Evolutionary conservation across 2,329 filamentous ascomycete genomes (phyloP).

Genomic region (Neurospora sp.): DNA sequence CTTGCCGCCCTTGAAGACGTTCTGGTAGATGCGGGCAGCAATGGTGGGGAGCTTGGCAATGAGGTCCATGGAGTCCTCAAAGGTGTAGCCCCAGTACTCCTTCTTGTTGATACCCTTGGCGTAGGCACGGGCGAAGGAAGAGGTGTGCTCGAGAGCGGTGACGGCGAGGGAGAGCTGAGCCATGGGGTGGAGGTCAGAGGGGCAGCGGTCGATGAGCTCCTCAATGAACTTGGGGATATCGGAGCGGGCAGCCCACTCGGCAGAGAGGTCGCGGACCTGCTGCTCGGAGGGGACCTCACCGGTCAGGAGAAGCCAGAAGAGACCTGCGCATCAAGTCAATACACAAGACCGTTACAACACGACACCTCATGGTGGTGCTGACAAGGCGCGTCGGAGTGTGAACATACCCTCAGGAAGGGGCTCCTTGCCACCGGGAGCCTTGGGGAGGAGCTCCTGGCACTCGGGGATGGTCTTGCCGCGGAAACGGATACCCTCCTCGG

Average conservation of each 20-base stretch:
- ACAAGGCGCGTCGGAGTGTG: background rate
- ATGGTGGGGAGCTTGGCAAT: conserved; percentile 99
- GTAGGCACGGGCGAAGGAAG: conserved; percentile 95
- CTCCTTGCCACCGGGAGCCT: conserved; percentile 92
- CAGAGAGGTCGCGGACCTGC: conserved; percentile 95
- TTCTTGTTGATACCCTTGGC: conserved; percentile 99
- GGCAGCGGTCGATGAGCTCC: conserved; percentile 99
- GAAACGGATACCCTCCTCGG: conserved; percentile 99
- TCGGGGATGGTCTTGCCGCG: conserved; percentile 98
- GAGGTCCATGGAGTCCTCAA: conserved; percentile 99
- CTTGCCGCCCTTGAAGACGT: conserved; percentile 99
- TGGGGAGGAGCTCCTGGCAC: conserved; percentile 94
- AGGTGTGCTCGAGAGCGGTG: conserved; percentile 96
- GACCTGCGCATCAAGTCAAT: conserved; percentile 43
- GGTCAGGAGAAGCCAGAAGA: conserved; percentile 99
- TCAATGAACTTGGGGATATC: conserved; percentile 96
- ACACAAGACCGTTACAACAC: background rate
- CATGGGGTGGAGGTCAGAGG: conserved; percentile 98
- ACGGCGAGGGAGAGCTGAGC: conserved; percentile 98
- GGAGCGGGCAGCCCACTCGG: conserved; percentile 96
- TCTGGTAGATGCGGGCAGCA: conserved; percentile 98
- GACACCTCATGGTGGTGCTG: background rate
- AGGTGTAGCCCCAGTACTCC: conserved; percentile 99
- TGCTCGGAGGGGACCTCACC: conserved; percentile 96
- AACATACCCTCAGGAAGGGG: conserved; percentile 78